Evolutionary conservation across 169 alveolate species (phyloP), one percentile per base, ranked within the genome.

Genomic region (Plasmodium gallinaceum): DNA sequence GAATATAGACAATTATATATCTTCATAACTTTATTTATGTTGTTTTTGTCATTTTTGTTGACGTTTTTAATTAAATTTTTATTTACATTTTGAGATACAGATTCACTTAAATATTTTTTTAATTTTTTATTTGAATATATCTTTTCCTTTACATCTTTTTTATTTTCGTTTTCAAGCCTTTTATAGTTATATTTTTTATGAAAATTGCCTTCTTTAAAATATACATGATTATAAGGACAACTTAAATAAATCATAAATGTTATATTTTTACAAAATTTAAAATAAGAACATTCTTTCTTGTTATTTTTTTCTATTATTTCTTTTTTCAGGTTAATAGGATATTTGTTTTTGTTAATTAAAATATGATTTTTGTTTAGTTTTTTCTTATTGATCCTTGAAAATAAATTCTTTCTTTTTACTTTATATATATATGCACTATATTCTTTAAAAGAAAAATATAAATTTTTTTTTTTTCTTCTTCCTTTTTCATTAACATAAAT

Each of bases 401-500:
- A 10, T 37, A 39, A 7, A 26, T 16, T 58, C 7, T 9, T 20
- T 24, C 46, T 22, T 7, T 61, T 61, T 6, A 61, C 70, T 61
- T 61, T 7, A 12, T 22, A 61, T 20, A 7, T 61, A 24, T 61
- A 24, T 54, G 24, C 22, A 0, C 22, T 24, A 54, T 2, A 32
- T 32, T 32, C 39, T 32, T 32, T 32, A 2, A 32, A 32, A 32
- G 39, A 32, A 32, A 32, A 32, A 32, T 4, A 2, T 32, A 48
- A 2, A n/a, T 48, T 12, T 48, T 10, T 12, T 48, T 12, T 48
- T 48, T n/a, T 48, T n/a, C 60, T 48, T 69, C 46, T 65, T 32
- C 58, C 76, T 48, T 24, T 62, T 65, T 10, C 60, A 20, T 76
- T 76, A 46, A 54, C 14, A 24, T 58, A 64, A 9, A 74, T 74